Evolutionary conservation across 2,329 filamentous ascomycete genomes (phyloP), one percentile per base, ranked within the genome.

Genomic region (Diaporthe sp.): DNA sequence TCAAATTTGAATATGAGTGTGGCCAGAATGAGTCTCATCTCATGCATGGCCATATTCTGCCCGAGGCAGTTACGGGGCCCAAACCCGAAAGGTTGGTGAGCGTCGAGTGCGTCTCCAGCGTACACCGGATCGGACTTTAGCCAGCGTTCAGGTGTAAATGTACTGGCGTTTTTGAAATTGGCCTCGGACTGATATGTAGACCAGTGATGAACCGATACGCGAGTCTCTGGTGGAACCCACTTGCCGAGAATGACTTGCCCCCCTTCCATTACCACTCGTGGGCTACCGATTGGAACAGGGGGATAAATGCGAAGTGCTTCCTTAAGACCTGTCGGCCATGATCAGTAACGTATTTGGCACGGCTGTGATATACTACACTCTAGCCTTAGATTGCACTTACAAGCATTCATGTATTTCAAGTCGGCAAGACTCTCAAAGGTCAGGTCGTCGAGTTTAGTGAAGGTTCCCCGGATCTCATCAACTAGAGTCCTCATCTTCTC

Each of bases 391-490:
- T 17, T 37, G 6, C 6, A 69, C 72, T 53, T 58, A 74, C 72
- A 80, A 13, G 80, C 80, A n/a, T 80, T 81, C n/a, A 81, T 34
- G 49, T 81, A 81, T 44, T 77, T 74, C n/a, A 81, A 73, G 31
- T 72, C 69, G 4, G 74, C 71, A 3, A 80, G 76, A 10, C 70
- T 65, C n/a, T 79, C 79, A 12, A 81, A 75, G 17, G 58, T 78
- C 4, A 85, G 83, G 1, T 84, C 81, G 5, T 79, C 74, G 15
- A 74, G 68, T 8, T 57, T 76, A 8, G 42, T 58, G 51, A 84
- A 84, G 4, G 58, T 76, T 6, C 44, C 49, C 3, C 81, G 79
- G 28, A 84, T 77, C 74, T 84, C 82, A 9, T 78, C 44, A 10
- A 77, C 77, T 9, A 84, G 75, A 13, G 72, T 77, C 1, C 77